Conservation (phyloP, 1,284 basidiomycete genomes). For the Ceratobasidium sp. region DNA sequence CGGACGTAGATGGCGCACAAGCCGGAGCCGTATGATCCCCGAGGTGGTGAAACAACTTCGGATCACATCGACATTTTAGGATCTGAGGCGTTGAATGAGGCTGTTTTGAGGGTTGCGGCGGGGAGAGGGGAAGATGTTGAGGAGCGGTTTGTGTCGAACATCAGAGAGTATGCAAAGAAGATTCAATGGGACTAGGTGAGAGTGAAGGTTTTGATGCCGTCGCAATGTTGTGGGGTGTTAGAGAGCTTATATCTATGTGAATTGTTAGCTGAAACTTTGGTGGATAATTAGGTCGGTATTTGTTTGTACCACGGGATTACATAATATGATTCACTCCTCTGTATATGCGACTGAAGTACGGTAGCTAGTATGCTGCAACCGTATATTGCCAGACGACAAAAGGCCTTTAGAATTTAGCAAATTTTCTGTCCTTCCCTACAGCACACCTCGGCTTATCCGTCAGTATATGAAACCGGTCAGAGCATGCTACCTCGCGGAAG, state of each 20-base stretch:
- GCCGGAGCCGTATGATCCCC: slow-evolving; percentile 79
- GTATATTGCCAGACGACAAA: too few relatives aligned
- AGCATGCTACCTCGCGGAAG: neutral
- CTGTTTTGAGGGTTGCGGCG: slow-evolving; percentile 90
- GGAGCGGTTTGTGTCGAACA: slow-evolving; percentile 83
- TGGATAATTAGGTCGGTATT: slow-evolving; percentile 6
- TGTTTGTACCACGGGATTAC: neutral
- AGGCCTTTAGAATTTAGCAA: too few relatives aligned
- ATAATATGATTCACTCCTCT: neutral
- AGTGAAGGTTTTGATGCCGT: too few relatives aligned
- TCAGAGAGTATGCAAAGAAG: slow-evolving; percentile 79
- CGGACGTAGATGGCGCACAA: slow-evolving; percentile 81
- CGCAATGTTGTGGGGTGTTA: too few relatives aligned
- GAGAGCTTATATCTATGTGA: neutral
- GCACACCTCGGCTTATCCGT: neutral
- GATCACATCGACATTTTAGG: slow-evolving; percentile 97
- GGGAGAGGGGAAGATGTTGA: slow-evolving; percentile 76
- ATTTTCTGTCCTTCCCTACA: neutral
- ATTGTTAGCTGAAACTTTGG: neutral
- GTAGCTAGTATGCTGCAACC: too few relatives aligned
- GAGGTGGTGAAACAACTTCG: slow-evolving; percentile 91
- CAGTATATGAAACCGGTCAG: neutral
- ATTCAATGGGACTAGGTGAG: slow-evolving; percentile 78
- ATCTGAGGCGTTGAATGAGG: slow-evolving; percentile 87
- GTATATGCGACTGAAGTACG: too few relatives aligned